Evolutionary conservation across 2,329 filamentous ascomycete genomes (phyloP).

Genomic region (Pestalotiopsis sp.): DNA sequence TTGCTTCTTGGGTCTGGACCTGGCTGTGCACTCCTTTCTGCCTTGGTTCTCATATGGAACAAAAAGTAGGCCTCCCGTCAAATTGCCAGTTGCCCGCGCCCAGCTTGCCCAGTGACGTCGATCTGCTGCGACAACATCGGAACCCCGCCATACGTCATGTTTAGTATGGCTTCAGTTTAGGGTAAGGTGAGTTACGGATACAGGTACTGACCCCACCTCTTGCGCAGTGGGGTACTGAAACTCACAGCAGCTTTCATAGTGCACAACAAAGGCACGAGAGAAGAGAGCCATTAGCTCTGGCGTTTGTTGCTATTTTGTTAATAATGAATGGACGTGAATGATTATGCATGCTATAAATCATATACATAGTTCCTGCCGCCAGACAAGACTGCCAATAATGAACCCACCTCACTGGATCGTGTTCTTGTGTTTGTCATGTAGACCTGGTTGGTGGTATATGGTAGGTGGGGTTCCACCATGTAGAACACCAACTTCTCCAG

Average conservation of each 20-base stretch:
- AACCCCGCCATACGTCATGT: conserved; percentile 12
- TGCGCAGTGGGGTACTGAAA: neutral
- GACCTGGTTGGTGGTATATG: neutral
- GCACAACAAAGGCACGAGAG: neutral
- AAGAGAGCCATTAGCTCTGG: neutral
- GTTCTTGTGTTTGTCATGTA: too few species aligned
- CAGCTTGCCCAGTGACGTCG: neutral
- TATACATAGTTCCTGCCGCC: too few species aligned
- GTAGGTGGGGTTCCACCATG: neutral
- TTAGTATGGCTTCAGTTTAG: neutral
- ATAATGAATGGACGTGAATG: too few species aligned
- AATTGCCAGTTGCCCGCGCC: neutral
- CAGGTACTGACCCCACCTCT: neutral
- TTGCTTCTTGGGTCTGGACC: too few species aligned
- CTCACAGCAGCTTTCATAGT: neutral
- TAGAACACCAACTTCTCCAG: neutral
- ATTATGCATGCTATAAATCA: too few species aligned
- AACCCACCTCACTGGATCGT: too few species aligned
- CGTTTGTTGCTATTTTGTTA: too few species aligned
- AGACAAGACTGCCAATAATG: too few species aligned
- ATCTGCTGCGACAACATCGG: neutral
- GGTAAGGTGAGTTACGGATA: neutral
- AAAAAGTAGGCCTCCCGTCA: neutral
- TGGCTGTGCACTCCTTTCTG: neutral
- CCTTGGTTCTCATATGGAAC: neutral